Evolutionary conservation across 768 basidiomycete species (phyloP), one percentile per base, ranked within the genome.

Genomic region (Auricularia auricula-judae): DNA sequence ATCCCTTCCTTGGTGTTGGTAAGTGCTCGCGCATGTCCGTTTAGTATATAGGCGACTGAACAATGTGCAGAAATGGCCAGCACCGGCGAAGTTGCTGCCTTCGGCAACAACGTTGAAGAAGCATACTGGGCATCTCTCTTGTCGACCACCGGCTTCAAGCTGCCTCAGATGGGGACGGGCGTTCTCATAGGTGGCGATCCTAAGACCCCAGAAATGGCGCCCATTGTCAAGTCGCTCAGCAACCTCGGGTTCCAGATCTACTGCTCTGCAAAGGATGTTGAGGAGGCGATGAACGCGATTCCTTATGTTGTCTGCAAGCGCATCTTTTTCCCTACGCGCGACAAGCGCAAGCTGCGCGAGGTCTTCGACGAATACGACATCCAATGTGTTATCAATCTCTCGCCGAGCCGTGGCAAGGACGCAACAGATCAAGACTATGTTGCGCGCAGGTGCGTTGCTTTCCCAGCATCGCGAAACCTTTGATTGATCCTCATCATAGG

Each of bases 1-100:
- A 98, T 80, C 96, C 95, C 10, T 95, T 94, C 85, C 80, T 98
- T 67, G 93, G 94, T 66, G 93, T 96, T 63, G 91, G 91, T 92
- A 67, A 74, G 89, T 82, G 23, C 21, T 23, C 33, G 18, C 36
- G n/a, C 33, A 8, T 16, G 42, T 60, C 58, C 64, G 29, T 58
- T 51, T 63, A 53, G 14, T n/a, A 42, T 35, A 12, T 43, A 29
- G 16, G 34, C 43, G 12, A 39, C 51, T 34, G 36, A 63, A 29
- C 43, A 21, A 34, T 65, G 36, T 64, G 63, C 72, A 91, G 94
- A 97, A 80, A 98, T 98, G 96, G 94, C 95, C 2, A 94, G 91
- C 71, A 98, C 96, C 5, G 96, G 96, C 42, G 96, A 99, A 75
- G 93, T 99, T 35, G 97, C 97, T 12, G 87, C 91, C 68, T 99